Evolutionary conservation across 768 basidiomycete species (phyloP).

Genomic region (Suillus subalutaceus): DNA sequence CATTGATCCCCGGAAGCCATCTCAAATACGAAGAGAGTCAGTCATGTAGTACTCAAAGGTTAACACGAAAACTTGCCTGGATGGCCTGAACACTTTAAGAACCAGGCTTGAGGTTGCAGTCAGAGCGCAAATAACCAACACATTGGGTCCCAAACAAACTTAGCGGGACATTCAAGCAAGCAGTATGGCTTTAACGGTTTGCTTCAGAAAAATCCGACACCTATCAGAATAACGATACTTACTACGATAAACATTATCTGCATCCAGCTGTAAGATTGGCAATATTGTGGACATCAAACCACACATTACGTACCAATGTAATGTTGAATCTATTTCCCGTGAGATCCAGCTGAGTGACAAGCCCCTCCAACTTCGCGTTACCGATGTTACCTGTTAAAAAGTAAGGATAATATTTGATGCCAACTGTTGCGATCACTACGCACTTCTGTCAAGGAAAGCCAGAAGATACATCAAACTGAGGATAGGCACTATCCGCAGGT

Average conservation of each 20-base stretch:
- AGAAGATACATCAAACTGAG: slow-evolving; percentile 60
- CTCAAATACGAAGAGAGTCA: slow-evolving; percentile 22
- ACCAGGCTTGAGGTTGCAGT: slow-evolving; percentile 30
- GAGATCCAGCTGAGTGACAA: slow-evolving; percentile 54
- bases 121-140: background rate
- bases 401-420: background rate
- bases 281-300: background rate
- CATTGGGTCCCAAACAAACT: slow-evolving; percentile 39
- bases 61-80: slow-evolving; percentile 36
- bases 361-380: slow-evolving; percentile 65
- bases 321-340: slow-evolving; percentile 63
- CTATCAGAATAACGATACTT: slow-evolving; percentile 21
- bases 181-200: slow-evolving; percentile 19
- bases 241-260: slow-evolving; percentile 73
- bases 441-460: slow-evolving; percentile 64
- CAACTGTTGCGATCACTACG: slow-evolving; percentile 8
- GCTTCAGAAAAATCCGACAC: background rate
- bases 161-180: slow-evolving; percentile 64
- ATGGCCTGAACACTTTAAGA: slow-evolving; percentile 66
- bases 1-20: slow-evolving; percentile 71
- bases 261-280: background rate
- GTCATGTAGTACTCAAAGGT: slow-evolving; percentile 21
- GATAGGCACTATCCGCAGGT: slow-evolving; percentile 57
- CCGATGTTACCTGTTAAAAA: slow-evolving; percentile 30
- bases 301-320: slow-evolving; percentile 53